Base-by-base conservation (phyloP, 352 stramenopile species). In the Phytophthora multivora region DNA sequence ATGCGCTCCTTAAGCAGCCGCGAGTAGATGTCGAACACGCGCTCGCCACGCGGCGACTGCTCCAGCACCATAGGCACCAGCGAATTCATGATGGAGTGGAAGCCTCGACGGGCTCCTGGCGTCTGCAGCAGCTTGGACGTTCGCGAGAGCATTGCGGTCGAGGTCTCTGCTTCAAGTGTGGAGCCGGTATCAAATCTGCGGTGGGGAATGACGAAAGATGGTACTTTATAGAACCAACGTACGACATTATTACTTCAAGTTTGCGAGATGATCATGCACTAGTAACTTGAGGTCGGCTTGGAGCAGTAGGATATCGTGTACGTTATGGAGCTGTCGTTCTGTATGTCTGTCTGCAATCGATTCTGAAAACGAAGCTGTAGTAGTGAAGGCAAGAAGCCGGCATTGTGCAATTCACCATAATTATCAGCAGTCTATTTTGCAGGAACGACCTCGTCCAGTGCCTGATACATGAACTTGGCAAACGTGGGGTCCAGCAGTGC, bases 11-110 rank as follows among this genome's bases (percentile, higher is more conserved):
- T 98, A 8, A 99, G 86, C 42, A 99, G 77, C 0, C 97, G 89
- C 55, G 94, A 98, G 77, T 98, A 99, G 57, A 99, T 99, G 70
- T 99, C 97, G 73, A 98, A 99, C 19, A 97, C 86, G 43, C 97
- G 88, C 83, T 99, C 97, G 5, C 97, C 97, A 5, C 87, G 83
- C 15, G 88, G 75, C 35, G 79, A 97, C 63, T 96, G 86, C 80
- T 99, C 95, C 23, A 98, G 66, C 11, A 98, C 95, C 79, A 98
- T 98, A 4, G 95, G 96, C 45, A 98, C 83, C 11, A 97, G 51
- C 28, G 82, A 86, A 69, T 69, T 89, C 64, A 78, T 66, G 51
- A 89, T 73, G 28, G 79, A 77, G 41, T 86, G 79, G 47, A 89
- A 58, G 1, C 79, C 65, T 30, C 77, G 80, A 49, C 79, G 73